These are phyloP conservation scores for Glarea lozoyensis DNA, from an alignment of 495 filamentous ascomycete genomes.

Conservation along the genomic window DNA sequence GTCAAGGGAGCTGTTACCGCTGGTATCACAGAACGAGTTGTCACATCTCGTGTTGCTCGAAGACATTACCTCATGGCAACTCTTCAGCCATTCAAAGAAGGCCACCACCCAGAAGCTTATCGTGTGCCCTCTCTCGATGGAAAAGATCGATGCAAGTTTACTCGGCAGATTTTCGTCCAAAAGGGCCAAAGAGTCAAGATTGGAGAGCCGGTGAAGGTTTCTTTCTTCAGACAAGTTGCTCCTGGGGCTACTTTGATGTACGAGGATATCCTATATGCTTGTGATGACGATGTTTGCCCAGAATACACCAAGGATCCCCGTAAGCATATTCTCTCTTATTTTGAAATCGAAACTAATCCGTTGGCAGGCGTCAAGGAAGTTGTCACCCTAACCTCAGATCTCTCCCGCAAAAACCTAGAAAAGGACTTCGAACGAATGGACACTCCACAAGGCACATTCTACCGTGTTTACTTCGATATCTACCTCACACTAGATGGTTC, in stretches of 20 bases:
- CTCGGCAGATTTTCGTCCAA: conserved; percentile 95
- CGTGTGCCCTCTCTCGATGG: conserved; percentile 93
- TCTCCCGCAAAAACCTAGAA: conserved; percentile 95
- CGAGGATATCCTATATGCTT: conserved; percentile 96
- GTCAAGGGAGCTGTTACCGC: conserved; percentile 73
- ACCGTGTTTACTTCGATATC: conserved; percentile 71
- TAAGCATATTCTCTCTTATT: conserved; percentile 43
- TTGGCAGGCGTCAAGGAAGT: conserved; percentile 93
- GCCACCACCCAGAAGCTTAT: conserved; percentile 96
- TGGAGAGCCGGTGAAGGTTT: conserved; percentile 97
- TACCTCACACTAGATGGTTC: conserved; percentile 95
- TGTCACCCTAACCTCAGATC: conserved; percentile 92
- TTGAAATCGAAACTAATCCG: conserved; percentile 21
- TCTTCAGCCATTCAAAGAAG: conserved; percentile 96
- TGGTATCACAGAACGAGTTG: conserved; percentile 91
- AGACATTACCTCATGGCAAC: conserved; percentile 99
- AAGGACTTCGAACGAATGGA: conserved; percentile 99
- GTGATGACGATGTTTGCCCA: conserved; percentile 95
- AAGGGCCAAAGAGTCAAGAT: conserved; percentile 99
- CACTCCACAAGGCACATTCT: conserved; percentile 96
- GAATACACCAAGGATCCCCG: conserved; percentile 99
- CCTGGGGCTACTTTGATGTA: conserved; percentile 98
- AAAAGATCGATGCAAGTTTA: conserved; percentile 98
- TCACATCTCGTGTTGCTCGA: conserved; percentile 95
- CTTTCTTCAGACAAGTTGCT: conserved; percentile 96